Conservation (phyloP, 495 filamentous ascomycete species). For the Alectoria sarmentosa region DNA sequence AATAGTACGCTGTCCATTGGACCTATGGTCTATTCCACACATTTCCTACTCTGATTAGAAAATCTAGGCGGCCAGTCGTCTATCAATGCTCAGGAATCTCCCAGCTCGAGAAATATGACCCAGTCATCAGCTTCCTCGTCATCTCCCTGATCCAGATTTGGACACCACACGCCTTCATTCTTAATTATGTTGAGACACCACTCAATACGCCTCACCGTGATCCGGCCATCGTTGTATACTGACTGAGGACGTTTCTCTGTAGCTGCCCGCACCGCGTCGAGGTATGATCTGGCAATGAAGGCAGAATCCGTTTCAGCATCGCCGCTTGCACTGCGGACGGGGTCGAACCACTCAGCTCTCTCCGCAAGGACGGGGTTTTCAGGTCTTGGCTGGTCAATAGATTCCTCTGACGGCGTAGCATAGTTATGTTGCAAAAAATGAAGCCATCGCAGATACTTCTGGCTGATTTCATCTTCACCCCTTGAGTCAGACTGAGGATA, state of each 20-base stretch:
- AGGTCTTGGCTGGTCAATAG: neutral
- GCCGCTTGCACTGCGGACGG: conserved; percentile 11
- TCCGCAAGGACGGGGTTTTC: neutral
- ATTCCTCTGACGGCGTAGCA: neutral
- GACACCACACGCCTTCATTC: conserved; percentile 24
- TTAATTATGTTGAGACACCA: conserved; percentile 24
- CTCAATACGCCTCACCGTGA: conserved; percentile 9
- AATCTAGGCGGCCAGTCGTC: neutral
- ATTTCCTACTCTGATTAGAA: neutral
- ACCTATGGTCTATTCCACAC: neutral
- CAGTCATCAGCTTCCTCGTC: conserved; percentile 29
- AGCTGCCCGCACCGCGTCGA: conserved; percentile 13
- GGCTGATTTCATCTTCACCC: neutral
- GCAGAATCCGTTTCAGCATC: conserved; percentile 1
- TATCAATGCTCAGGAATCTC: neutral
- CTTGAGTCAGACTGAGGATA: neutral
- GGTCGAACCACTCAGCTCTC: conserved; percentile 12
- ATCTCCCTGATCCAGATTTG: conserved; percentile 25
- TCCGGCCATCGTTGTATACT: conserved; percentile 18
- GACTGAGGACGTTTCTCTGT: conserved; percentile 21
- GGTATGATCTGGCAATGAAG: conserved; percentile 18
- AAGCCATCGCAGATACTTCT: conserved; percentile 10
- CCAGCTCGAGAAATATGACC: conserved; percentile 22
- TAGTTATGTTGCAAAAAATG: conserved; percentile 4
- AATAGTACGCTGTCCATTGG: neutral